Conservation (phyloP, 805 yeast genomes). For the Metschnikowia santaceciliae region DNA sequence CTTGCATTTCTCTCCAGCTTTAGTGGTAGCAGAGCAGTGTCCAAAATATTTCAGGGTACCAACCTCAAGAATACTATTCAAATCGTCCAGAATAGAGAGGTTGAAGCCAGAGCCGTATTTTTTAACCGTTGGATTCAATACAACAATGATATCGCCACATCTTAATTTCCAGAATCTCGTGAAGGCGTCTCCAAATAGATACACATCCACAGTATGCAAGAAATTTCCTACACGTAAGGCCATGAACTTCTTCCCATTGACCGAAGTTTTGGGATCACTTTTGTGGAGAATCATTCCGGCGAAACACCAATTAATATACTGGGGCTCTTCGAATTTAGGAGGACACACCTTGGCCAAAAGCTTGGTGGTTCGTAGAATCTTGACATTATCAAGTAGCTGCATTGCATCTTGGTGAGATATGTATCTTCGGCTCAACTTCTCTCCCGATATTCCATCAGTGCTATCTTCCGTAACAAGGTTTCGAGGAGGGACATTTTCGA, state of each 20-base stretch:
- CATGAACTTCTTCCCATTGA: slow-evolving; percentile 47
- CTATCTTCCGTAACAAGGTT: slow-evolving; percentile 1
- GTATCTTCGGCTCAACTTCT: slow-evolving; percentile 12
- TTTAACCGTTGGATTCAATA: slow-evolving; percentile 68
- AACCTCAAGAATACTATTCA: slow-evolving; percentile 60
- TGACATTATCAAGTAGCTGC: slow-evolving; percentile 42
- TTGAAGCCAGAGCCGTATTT: slow-evolving; percentile 42
- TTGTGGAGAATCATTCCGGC: slow-evolving; percentile 66
- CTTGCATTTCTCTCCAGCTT: slow-evolving; percentile 50
- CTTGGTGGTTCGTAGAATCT: slow-evolving; percentile 54
- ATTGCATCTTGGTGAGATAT: background rate
- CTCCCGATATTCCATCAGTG: slow-evolving; percentile 13
- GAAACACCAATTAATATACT: slow-evolving; percentile 72
- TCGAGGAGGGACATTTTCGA: slow-evolving; percentile 13
- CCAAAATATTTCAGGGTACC: slow-evolving; percentile 71
- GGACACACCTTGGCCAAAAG: slow-evolving; percentile 62
- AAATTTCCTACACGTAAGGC: slow-evolving; percentile 67
- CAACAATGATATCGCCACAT: slow-evolving; percentile 68
- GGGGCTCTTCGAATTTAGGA: slow-evolving; percentile 65
- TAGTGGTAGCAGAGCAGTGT: slow-evolving; percentile 51
- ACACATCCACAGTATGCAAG: slow-evolving; percentile 52
- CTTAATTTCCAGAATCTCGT: slow-evolving; percentile 68
- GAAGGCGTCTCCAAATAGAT: slow-evolving; percentile 64
- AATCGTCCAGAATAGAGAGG: slow-evolving; percentile 48
- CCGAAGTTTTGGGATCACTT: slow-evolving; percentile 46